Base-by-base conservation (phyloP, 2,329 filamentous ascomycete species). In the Hymenoscyphus linearis region DNA sequence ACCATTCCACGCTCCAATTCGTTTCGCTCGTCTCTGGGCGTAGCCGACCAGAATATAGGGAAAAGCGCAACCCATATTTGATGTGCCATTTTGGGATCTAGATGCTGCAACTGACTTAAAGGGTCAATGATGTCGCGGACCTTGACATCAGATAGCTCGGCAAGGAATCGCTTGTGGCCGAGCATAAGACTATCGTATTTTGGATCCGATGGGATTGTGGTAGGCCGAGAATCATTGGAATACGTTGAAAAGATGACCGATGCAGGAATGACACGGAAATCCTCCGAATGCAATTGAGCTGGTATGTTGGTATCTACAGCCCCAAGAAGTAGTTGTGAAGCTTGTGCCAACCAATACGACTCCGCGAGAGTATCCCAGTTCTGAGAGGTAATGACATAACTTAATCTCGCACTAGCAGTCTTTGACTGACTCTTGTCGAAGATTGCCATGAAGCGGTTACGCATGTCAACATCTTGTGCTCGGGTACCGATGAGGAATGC, bases 361-460 rank as follows among this genome's bases (percentile, higher is more conserved):
- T 99, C 95, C 1, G 86, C 87, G 55, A 99, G 80, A 0, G 91
- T 96, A 73, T 98, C 93, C 95, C 95, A 99, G 69, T 98, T 98
- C 73, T 99, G 96, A 26, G 90, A 89, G 0, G 87, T 87, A 60
- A 99, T 83, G 3, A 98, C 88, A 76, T 97, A 98, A 62, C 88
- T 89, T 44, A 99, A 81, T 40, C 96, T 88, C 61, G 91, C 90
- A 70, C 89, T 96, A 0, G 93, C 93, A 7, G 91, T 91, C 71
- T 93, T 90, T n/a, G 92, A 96, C 66, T 99, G 79, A 72, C 92
- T 96, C 75, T 89, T 90, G 75, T 98, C 93, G 68, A 99, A 97
- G 65, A 99, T 97, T 22, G 85, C 85, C 86, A 99, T 91, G 78
- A 99, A 99, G 14, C 93, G 88, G 70, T 96, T 96, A 52, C 95